Percentiles rank a stretch among this genome's conserved stretches.
These are phyloP conservation scores for Cucurbita ficifolia DNA, from an alignment of 306 rosid genomes.

Conservation along the genomic window DNA sequence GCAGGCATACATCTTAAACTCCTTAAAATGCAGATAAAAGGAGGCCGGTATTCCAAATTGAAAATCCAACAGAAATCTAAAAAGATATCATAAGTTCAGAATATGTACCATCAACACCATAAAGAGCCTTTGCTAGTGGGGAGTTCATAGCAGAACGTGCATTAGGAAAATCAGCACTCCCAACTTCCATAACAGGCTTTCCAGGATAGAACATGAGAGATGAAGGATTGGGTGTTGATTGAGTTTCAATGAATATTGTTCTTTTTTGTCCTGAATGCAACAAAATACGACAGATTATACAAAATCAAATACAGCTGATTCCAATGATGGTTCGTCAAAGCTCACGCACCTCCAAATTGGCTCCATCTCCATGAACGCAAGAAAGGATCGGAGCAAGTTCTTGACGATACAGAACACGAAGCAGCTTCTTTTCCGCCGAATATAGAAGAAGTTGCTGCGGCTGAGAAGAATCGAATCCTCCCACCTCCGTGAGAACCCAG, in stretches of 20 bases:
- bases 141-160: conserved; percentile 77
- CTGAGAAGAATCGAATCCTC: conserved; percentile 6
- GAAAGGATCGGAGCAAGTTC: conserved; percentile 11
- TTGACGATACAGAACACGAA: conserved; percentile 8
- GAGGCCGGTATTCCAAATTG: not conserved
- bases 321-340: not conserved
- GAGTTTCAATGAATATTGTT: conserved; percentile 52
- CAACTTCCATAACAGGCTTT: conserved; percentile 76
- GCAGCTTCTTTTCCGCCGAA: conserved; percentile 2
- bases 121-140: conserved; percentile 69
- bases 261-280: conserved; percentile 44
- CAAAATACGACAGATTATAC: not conserved
- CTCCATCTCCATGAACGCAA: conserved; percentile 17
- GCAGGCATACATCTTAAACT: too few relatives aligned
- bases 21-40: not conserved
- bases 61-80: not conserved
- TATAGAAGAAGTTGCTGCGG: conserved; percentile 18
- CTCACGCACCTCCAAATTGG: conserved; percentile 20
- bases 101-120: conserved; percentile 52
- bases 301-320: not conserved
- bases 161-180: conserved; percentile 88
- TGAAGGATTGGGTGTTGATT: conserved; percentile 54
- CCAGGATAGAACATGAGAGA: conserved; percentile 61
- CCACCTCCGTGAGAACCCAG: not conserved
- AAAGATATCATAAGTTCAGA: not conserved